Evolutionary conservation across 805 yeast genomes (phyloP), one percentile per base, ranked within the genome.

Genomic region (Candida ascalaphidarum): DNA sequence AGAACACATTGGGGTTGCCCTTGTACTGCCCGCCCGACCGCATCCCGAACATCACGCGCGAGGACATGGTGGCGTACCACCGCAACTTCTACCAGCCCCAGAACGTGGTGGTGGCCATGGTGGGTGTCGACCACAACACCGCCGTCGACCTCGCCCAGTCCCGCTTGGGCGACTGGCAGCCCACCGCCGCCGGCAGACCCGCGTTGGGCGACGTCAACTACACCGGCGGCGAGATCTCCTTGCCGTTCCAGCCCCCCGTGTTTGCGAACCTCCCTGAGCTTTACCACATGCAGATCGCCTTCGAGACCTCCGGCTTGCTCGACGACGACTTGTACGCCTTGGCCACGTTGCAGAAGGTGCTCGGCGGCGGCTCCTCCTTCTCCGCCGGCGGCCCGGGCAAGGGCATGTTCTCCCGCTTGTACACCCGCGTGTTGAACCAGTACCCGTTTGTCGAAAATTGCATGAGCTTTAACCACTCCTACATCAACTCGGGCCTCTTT

Each of bases 311-410:
- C 3, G 80, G 95, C 1, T 78, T 86, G 18, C 71, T 74, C 28
- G 78, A 81, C 48, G 84, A 83, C 12, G 96, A 92, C 43, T 75
- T 88, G 24, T 92, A 92, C 46, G 94, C 95, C 2, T 61, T 86
- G 22, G 96, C 97, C 2, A 77, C 86, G 1, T 64, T 92, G 33
- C 97, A 92, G 51, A 84, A 88, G 34, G 63, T 89, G 14, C 61
- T 92, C 10, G 98, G 98, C 23, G 96, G 97, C 21, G 98, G 97
- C 32, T 94, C 96, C 4, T 86, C 97, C 2, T 92, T 92, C 49
- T 79, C 94, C 12, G 97, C 98, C 7, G 98, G 98, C 40, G 98
- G 98, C 0, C 98, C 98, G 11, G 98, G 98, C 30, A 92, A 92
- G 55, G 98, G 98, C 4, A 88, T 92, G 97, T 92, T 86, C 52